Conservation (phyloP, 2,329 filamentous ascomycete species). For the Leptodontidium sp. region DNA sequence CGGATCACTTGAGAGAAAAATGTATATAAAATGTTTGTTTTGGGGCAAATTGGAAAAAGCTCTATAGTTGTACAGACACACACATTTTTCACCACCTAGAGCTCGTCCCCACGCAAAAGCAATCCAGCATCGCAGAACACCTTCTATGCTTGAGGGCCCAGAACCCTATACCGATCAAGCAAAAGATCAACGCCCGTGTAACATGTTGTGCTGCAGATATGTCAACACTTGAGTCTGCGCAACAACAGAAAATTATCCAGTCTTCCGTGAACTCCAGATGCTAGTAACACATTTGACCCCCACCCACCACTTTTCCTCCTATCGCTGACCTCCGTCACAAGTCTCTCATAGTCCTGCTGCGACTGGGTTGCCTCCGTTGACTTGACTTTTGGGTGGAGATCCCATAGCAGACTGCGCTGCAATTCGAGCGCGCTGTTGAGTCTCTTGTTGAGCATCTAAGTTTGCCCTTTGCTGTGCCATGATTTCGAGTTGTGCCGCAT, state of each 20-base stretch:
- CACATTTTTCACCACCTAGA: slow-evolving; percentile 10
- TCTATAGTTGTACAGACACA: slow-evolving; percentile 26
- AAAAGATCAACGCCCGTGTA: not conserved
- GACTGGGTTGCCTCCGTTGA: slow-evolving; percentile 39
- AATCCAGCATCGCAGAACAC: not conserved
- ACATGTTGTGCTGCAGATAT: not conserved
- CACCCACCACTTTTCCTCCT: too few species aligned
- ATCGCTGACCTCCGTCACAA: not conserved
- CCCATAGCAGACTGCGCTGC: slow-evolving; percentile 42
- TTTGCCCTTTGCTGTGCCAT: slow-evolving; percentile 49
- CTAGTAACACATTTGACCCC: slow-evolving; percentile 7
- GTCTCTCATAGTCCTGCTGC: slow-evolving; percentile 28
- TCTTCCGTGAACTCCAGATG: slow-evolving; percentile 11
- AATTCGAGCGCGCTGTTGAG: slow-evolving; percentile 44
- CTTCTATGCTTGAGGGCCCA: not conserved
- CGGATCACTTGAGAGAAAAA: not conserved
- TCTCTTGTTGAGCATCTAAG: slow-evolving; percentile 46
- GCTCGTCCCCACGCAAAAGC: slow-evolving; percentile 13
- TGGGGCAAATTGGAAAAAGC: slow-evolving; percentile 17
- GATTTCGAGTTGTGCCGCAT: slow-evolving; percentile 46
- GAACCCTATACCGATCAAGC: not conserved
- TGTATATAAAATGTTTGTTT: not conserved
- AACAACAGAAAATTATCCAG: slow-evolving; percentile 10
- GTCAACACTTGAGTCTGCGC: slow-evolving; percentile 20
- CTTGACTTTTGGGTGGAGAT: slow-evolving; percentile 38